phyloP scores from a whole-genome alignment of 1,284 basidiomycete genomes.

The Psilocybe mexicana region DNA sequence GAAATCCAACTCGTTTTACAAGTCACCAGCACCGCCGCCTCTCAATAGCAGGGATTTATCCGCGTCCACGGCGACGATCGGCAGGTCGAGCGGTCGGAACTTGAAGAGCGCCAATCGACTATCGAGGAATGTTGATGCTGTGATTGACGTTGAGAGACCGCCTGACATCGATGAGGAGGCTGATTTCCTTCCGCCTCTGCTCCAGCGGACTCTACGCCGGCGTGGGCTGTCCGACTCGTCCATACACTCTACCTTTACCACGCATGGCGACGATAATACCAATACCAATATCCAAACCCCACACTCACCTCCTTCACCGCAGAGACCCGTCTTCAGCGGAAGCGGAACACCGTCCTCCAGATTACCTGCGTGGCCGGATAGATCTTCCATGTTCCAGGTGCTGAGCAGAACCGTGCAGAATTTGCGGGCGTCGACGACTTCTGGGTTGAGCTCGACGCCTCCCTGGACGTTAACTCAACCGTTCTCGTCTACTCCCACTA shows the following conservation, averaged over 20 bases:
- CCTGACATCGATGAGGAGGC: conserved; percentile 35
- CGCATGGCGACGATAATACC: conserved; percentile 42
- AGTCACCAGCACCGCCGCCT: conserved; percentile 10
- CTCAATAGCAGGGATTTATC: conserved; percentile 8
- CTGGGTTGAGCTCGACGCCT: background rate
- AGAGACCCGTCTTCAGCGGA: conserved; percentile 7
- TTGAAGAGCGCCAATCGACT: conserved; percentile 36
- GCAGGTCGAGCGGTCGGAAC: conserved; percentile 20
- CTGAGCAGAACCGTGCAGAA: conserved; percentile 54
- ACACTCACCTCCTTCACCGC: conserved; percentile 18
- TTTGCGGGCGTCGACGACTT: conserved; percentile 29
- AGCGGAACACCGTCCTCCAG: conserved; percentile 10
- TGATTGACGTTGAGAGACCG: conserved; percentile 59
- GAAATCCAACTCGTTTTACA: conserved; percentile 34
- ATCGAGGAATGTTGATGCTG: conserved; percentile 74
- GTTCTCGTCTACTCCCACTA: background rate
- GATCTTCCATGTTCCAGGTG: conserved; percentile 50
- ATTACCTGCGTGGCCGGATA: conserved; percentile 34
- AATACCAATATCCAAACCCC: conserved; percentile 3
- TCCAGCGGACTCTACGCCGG: conserved; percentile 71
- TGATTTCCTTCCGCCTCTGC: conserved; percentile 43
- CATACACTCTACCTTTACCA: conserved; percentile 80
- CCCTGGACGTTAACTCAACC: background rate
- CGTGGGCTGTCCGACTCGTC: conserved; percentile 89
- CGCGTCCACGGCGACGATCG: conserved; percentile 28